phyloP scores from a whole-genome alignment of 352 stramenopile genomes.

The Aphanomyces astaci region DNA sequence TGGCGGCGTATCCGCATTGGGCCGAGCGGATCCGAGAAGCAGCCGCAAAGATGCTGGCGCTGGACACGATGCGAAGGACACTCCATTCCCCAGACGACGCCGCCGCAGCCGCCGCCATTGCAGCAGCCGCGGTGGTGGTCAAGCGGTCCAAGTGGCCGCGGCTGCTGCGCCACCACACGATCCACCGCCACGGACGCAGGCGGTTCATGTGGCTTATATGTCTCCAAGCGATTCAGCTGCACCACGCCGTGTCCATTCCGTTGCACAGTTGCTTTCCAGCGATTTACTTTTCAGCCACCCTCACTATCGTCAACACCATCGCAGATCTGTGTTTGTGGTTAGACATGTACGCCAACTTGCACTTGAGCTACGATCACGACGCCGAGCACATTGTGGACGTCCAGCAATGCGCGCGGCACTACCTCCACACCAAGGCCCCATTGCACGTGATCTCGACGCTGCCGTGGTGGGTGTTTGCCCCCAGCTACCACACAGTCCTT shows the following conservation, averaged over 20 bases:
- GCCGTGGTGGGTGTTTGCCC: not conserved
- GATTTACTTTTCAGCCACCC: not conserved
- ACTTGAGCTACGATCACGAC: not conserved
- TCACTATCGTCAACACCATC: not conserved
- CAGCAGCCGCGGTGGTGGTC: not conserved
- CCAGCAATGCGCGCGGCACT: not conserved
- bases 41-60: not conserved
- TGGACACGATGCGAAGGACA: not conserved
- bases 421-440: not conserved
- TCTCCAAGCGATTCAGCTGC: not conserved
- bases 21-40: not conserved
- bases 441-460: not conserved
- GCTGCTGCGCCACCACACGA: not conserved
- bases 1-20: slow-evolving; percentile 4
- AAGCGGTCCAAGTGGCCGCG: not conserved
- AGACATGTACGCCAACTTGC: slow-evolving; percentile 2
- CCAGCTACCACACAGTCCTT: not conserved
- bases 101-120: too few relatives aligned
- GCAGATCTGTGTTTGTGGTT: not conserved
- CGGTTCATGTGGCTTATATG: not conserved
- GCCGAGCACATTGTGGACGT: not conserved
- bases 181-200: not conserved
- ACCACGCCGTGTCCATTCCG: not conserved
- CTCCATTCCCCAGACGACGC: not conserved
- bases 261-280: not conserved